phyloP scores from a whole-genome alignment of 805 yeast species.

The Vanderwaltozyma verrucispora region DNA sequence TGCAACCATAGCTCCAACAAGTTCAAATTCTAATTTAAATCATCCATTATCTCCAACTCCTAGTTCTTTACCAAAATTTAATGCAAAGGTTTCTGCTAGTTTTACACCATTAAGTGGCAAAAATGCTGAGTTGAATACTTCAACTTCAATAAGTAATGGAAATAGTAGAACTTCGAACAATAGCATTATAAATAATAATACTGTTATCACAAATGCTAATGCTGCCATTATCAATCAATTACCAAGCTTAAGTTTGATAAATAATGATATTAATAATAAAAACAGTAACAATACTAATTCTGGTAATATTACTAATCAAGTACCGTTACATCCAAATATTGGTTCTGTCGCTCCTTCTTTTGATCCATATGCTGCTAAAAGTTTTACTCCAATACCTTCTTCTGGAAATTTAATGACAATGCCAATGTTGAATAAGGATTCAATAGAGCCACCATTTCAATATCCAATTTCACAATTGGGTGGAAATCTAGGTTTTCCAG shows the following conservation, averaged over 20 bases:
- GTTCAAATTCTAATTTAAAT: not conserved
- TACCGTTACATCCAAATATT: conserved; percentile 3
- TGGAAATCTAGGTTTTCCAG: conserved; percentile 1
- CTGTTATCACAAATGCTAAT: not conserved
- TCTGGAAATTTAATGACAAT: conserved; percentile 14
- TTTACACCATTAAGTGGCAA: conserved; percentile 36
- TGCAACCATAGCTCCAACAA: no score
- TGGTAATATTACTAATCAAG: not conserved
- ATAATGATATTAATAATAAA: not conserved
- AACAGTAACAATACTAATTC: not conserved
- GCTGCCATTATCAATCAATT: not conserved
- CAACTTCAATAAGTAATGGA: not conserved
- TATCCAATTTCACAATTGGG: not conserved
- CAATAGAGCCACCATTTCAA: not conserved
- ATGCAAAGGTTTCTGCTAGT: conserved; percentile 44
- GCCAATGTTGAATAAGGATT: not conserved
- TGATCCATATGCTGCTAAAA: conserved; percentile 24
- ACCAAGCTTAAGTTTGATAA: not conserved
- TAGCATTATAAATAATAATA: conserved; percentile 1
- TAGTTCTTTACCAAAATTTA: conserved; percentile 31
- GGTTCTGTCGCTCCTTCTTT: conserved; percentile 17
- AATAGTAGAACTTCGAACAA: not conserved
- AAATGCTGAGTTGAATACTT: conserved; percentile 2
- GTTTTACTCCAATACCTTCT: conserved; percentile 22
- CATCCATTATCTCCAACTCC: conserved; percentile 6